A percentile compares a stretch with the other conserved stretches of the same genome.
These are phyloP conservation scores for Tetracladium marchalianum DNA, from an alignment of 495 filamentous ascomycete species.

Conservation along the genomic window DNA sequence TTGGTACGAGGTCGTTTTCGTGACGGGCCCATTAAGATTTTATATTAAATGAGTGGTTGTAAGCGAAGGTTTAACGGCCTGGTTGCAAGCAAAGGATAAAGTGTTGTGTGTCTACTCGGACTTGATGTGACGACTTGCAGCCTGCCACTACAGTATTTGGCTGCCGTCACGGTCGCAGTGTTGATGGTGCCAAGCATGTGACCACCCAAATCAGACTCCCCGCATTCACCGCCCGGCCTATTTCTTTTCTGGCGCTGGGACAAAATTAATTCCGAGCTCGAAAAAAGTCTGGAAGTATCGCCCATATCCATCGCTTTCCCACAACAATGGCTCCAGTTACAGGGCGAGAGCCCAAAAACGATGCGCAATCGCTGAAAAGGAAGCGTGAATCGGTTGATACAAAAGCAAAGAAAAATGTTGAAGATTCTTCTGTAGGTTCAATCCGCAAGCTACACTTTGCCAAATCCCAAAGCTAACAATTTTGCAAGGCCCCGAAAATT, in stretches of 20 bases:
- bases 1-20: conserved; percentile 14
- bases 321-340: conserved; percentile 22
- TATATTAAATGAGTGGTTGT: too few relatives aligned
- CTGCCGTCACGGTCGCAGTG: neutral
- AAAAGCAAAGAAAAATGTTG: neutral
- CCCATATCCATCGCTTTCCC: too few relatives aligned
- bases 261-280: neutral
- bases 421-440: neutral
- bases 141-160: neutral
- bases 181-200: neutral
- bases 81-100: neutral
- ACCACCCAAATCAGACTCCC: neutral
- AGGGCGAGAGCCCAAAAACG: conserved; percentile 17
- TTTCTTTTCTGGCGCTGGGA: neutral
- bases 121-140: too few relatives aligned
- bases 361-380: conserved; percentile 17
- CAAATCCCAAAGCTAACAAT: too few relatives aligned
- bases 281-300: too few relatives aligned
- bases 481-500: conserved; percentile 1
- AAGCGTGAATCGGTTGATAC: conserved; percentile 3
- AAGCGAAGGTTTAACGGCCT: too few relatives aligned
- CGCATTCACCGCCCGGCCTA: neutral
- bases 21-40: conserved; percentile 17
- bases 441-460: too few relatives aligned
- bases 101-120: neutral